These are phyloP conservation scores for Thymus mandschuricus DNA, from an alignment of 257 asterid genomes.

Conservation along the genomic window DNA sequence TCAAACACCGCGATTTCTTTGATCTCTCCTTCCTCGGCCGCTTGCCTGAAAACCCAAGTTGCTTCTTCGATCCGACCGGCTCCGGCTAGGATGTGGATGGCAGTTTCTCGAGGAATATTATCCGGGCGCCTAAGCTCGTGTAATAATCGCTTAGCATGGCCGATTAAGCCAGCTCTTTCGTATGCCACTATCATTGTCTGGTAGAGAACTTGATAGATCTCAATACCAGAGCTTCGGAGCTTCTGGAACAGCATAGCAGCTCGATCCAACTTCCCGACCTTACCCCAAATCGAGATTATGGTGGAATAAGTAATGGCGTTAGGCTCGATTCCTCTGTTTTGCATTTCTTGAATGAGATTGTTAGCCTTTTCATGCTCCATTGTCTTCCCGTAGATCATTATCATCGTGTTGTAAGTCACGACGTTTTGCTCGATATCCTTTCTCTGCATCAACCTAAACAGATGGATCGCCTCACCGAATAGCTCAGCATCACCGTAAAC, in stretches of 20 bases:
- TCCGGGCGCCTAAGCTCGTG: constrained; percentile 86
- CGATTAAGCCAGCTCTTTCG: constrained; percentile 89
- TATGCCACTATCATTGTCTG: constrained; percentile 93
- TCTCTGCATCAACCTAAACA: constrained; percentile 95
- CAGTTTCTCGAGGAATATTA: constrained; percentile 85
- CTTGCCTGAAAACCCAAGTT: constrained; percentile 90
- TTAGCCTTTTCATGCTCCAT: constrained; percentile 93
- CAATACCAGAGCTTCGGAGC: constrained; percentile 76
- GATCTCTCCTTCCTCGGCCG: constrained; percentile 74
- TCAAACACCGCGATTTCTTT: constrained; percentile 70
- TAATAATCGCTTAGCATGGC: constrained; percentile 77
- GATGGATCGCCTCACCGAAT: constrained; percentile 93
- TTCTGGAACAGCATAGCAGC: constrained; percentile 92
- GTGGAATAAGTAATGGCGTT: constrained; percentile 88
- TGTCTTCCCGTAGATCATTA: constrained; percentile 87
- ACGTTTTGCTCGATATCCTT: constrained; percentile 82
- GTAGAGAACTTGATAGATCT: constrained; percentile 86
- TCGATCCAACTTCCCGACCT: constrained; percentile 78
- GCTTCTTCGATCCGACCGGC: constrained; percentile 96
- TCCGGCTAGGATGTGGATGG: constrained; percentile 72
- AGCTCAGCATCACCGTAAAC: constrained; percentile 96
- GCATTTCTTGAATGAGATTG: constrained; percentile 91
- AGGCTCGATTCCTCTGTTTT: constrained; percentile 78
- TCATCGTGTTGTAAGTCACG: constrained; percentile 95
- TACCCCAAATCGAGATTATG: constrained; percentile 89